Percentiles rank a stretch among this genome's conserved stretches.
Evolutionary conservation across 1,284 basidiomycete genomes (phyloP).

Genomic region (Pseudozyma pruni): DNA sequence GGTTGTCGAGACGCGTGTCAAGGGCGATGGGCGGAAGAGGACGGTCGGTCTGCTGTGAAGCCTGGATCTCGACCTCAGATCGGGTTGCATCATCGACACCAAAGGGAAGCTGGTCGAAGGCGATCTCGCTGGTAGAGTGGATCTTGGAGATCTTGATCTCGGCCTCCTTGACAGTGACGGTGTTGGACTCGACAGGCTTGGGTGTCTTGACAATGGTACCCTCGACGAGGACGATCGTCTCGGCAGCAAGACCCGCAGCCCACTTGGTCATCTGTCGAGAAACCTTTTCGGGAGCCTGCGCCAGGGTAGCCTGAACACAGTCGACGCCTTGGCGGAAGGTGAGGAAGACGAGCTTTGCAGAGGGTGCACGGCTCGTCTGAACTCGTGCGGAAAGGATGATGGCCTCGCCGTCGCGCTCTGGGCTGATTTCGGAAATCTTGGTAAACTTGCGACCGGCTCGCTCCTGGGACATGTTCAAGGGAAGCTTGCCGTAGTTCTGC

Average conservation of each 20-base stretch:
- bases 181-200: conserved; percentile 86
- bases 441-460: conserved; percentile 70
- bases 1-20: conserved; percentile 93
- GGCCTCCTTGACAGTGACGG: conserved; percentile 86
- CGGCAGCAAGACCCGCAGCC: conserved; percentile 80
- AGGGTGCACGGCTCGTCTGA: conserved; percentile 82
- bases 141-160: conserved; percentile 90
- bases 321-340: conserved; percentile 88
- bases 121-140: conserved; percentile 81
- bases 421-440: conserved; percentile 77
- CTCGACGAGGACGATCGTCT: conserved; percentile 92
- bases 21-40: conserved; percentile 64
- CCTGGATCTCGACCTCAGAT: conserved; percentile 80
- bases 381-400: conserved; percentile 89
- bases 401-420: conserved; percentile 78
- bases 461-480: conserved; percentile 89
- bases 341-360: conserved; percentile 91
- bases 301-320: conserved; percentile 88
- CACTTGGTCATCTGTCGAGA: conserved; percentile 99
- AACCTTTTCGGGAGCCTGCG: conserved; percentile 80
- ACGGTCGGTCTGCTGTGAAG: conserved; percentile 64
- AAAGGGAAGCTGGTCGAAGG: conserved; percentile 79
- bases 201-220: conserved; percentile 74
- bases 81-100: conserved; percentile 91
- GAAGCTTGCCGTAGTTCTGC: conserved; percentile 88